These are phyloP conservation scores for Phylloporus sp. DNA, from an alignment of 768 basidiomycete genomes.

Conservation along the genomic window DNA sequence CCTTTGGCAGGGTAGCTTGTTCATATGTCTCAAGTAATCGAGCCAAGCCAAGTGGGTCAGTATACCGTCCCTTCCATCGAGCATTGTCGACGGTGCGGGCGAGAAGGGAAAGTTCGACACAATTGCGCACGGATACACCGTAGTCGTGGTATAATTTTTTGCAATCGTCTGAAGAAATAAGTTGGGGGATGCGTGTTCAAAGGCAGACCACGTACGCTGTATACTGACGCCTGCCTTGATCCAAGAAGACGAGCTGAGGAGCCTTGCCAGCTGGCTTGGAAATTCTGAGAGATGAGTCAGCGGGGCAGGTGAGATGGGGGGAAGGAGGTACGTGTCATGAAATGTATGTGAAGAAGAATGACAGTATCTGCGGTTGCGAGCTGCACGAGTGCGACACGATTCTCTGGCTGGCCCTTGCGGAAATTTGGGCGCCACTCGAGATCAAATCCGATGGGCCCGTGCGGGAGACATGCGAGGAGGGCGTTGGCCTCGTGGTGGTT, in stretches of 20 bases:
- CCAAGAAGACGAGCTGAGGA: slow-evolving; percentile 52
- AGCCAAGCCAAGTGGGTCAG: slow-evolving; percentile 56
- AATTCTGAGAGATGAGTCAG: slow-evolving; percentile 40
- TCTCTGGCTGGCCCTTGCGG: slow-evolving; percentile 49
- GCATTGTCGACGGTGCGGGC: slow-evolving; percentile 68
- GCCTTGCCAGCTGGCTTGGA: slow-evolving; percentile 43
- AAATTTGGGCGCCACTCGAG: slow-evolving; percentile 75
- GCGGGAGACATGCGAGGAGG: slow-evolving; percentile 17
- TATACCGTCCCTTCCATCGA: slow-evolving; percentile 71
- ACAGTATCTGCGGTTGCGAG: slow-evolving; percentile 55
- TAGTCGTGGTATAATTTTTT: slow-evolving; percentile 54
- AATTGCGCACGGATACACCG: slow-evolving; percentile 44
- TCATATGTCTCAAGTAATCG: slow-evolving; percentile 63
- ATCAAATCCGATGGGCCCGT: slow-evolving; percentile 57
- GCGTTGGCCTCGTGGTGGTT: slow-evolving; percentile 30
- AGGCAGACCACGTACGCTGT: slow-evolving; percentile 43
- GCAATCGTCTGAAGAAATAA: slow-evolving; percentile 52
- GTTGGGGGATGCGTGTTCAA: background rate
- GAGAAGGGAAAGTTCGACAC: slow-evolving; percentile 65
- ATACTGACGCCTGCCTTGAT: slow-evolving; percentile 74
- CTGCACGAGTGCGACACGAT: slow-evolving; percentile 73
- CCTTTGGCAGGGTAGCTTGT: slow-evolving; percentile 50
- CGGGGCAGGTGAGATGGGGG: background rate
- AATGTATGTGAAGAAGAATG: slow-evolving; percentile 61
- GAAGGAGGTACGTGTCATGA: slow-evolving; percentile 44